Evolutionary conservation across 2,329 filamentous ascomycete genomes (phyloP), one percentile per base, ranked within the genome.

Genomic region (Paecilomyces dactylethromorphus): DNA sequence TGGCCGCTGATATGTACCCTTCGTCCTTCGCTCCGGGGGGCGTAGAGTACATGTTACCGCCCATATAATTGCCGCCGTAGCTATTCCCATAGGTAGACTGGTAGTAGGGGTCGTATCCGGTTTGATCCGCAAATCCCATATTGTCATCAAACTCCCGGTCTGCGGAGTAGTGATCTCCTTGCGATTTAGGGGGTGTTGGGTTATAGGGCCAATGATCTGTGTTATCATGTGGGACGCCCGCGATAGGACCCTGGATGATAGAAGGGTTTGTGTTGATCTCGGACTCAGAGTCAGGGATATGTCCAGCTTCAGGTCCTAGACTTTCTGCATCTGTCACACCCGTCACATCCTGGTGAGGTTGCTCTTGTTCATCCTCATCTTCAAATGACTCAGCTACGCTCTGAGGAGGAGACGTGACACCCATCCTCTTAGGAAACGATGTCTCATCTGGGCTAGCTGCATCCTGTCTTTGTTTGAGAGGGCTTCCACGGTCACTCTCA

Each of bases 251-350:
- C 64, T 92, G 84, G 49, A 95, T 86, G 55, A 92, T 82, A 0
- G 92, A 96, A 2, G 91, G 91, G 69, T 95, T 95, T 18, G 92
- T 96, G 53, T 85, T 87, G 15, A 91, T 82, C 61, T 95, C 91
- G 12, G 70, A 71, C 58, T 78, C 75, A 3, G 74, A 73, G 50
- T 84, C 82, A 21, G 81, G 71, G 53, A 78, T 81, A 63, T 90
- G 88, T 3, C 88, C 91, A 67, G 90, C 86, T 68, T 92, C 91
- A 0, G 89, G 90, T 79, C 92, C 84, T 4, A 89, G 88, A 65
- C 92, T 81, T 58, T 87, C 76, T 35, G 84, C 76, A 63, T 87
- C 82, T 3, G 91, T 91, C 60, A 92, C 71, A 53, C 87, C 88
- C 69, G 82, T 91, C 51, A 88, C 84, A 49, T 82, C 83, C 80